These are phyloP conservation scores for Penicillium capsulatum DNA, from an alignment of 2,329 filamentous ascomycete species.

Conservation along the genomic window DNA sequence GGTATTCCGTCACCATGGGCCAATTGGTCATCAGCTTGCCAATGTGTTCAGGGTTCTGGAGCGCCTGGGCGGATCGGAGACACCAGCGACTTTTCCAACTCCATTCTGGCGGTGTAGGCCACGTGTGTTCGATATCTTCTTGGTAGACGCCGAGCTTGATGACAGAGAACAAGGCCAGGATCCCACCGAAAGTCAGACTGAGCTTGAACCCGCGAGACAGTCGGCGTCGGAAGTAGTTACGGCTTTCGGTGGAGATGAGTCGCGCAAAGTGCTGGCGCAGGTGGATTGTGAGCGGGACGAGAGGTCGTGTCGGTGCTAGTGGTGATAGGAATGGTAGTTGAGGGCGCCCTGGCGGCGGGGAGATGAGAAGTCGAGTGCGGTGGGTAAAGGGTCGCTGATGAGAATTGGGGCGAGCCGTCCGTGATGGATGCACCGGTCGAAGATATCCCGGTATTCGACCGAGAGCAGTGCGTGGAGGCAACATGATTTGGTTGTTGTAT, in stretches of 20 bases:
- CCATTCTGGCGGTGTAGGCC: constrained; percentile 83
- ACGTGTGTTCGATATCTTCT: constrained; percentile 68
- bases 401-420: constrained; percentile 16
- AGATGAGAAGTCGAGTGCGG: constrained; percentile 52
- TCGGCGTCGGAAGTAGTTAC: constrained; percentile 45
- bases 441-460: constrained; percentile 39
- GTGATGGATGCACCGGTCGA: constrained; percentile 38
- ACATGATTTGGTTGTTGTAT: constrained; percentile 20
- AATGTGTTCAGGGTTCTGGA: constrained; percentile 55
- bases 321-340: constrained; percentile 64
- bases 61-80: constrained; percentile 61
- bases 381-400: constrained; percentile 55
- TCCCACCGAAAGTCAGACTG: constrained; percentile 67
- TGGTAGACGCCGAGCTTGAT: constrained; percentile 65
- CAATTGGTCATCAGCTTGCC: constrained; percentile 60
- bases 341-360: constrained; percentile 51
- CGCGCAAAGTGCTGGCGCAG: constrained; percentile 57
- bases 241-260: constrained; percentile 72
- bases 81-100: constrained; percentile 63
- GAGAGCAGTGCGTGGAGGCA: constrained; percentile 32
- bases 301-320: constrained; percentile 43
- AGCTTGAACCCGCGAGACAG: constrained; percentile 63
- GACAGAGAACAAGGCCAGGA: constrained; percentile 56
- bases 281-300: constrained; percentile 53
- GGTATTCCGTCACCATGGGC: constrained; percentile 60